phyloP scores from a whole-genome alignment of 2,329 filamentous ascomycete genomes.

The Bipolaris victoriae region DNA sequence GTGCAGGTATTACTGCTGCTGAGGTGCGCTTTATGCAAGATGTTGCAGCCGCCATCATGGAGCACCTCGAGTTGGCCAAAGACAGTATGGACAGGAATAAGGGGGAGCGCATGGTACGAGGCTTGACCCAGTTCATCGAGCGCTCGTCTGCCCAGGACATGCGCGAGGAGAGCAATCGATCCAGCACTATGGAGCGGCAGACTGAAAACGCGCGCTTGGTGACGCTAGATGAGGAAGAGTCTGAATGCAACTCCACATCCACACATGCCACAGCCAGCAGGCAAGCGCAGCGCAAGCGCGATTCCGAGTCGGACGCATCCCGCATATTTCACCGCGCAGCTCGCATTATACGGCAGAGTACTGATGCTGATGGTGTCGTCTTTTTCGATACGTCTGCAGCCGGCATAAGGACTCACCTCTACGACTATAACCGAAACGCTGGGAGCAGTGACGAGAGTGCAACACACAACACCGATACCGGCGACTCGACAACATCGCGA shows the following conservation, averaged over 20 bases:
- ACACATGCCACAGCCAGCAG: constrained; percentile 16
- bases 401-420: constrained; percentile 33
- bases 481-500: constrained; percentile 29
- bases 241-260: constrained; percentile 7
- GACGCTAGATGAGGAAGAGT: constrained; percentile 32
- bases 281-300: constrained; percentile 30
- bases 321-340: constrained; percentile 47
- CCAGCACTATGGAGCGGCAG: constrained; percentile 41
- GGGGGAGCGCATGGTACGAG: constrained; percentile 43
- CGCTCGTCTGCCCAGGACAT: constrained; percentile 35
- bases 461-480: constrained; percentile 42
- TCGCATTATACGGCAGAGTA: constrained; percentile 43
- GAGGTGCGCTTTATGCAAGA: constrained; percentile 42
- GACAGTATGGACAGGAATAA: constrained; percentile 34
- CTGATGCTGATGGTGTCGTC: constrained; percentile 42
- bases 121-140: constrained; percentile 43
- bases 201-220: constrained; percentile 44
- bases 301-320: constrained; percentile 31
- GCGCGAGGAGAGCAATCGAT: constrained; percentile 23
- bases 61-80: constrained; percentile 40
- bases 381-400: constrained; percentile 46
- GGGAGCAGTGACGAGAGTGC: constrained; percentile 37
- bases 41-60: constrained; percentile 40
- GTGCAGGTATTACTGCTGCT: constrained; percentile 29
- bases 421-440: constrained; percentile 23